Conservation (phyloP, 139 green algal genomes). For the Coelastrella sp. region DNA sequence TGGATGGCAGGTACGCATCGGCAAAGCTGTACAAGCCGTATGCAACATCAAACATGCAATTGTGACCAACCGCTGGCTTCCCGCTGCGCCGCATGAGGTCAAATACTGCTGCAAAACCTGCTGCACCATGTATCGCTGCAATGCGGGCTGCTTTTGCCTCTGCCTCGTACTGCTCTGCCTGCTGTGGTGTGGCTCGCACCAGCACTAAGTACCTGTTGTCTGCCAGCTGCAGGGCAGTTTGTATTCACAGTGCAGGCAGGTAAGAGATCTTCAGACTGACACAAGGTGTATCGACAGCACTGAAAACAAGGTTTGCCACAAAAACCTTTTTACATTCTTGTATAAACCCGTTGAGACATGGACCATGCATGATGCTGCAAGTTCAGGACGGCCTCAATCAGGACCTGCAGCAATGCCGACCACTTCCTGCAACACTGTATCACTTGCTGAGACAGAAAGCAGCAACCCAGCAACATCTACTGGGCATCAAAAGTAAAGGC, state of each 20-base stretch:
- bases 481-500: not conserved
- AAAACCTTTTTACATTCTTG: too few relatives aligned
- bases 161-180: slow-evolving; percentile 19
- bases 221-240: not conserved
- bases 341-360: too few relatives aligned
- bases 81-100: slow-evolving; percentile 32
- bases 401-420: not conserved
- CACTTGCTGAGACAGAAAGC: too few relatives aligned
- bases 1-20: slow-evolving; percentile 24
- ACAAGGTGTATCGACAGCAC: too few relatives aligned
- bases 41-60: slow-evolving; percentile 46
- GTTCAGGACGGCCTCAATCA: too few relatives aligned
- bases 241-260: not conserved
- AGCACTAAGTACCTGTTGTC: slow-evolving; percentile 21
- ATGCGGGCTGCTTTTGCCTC: slow-evolving; percentile 4
- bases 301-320: too few relatives aligned
- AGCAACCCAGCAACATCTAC: not conserved
- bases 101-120: slow-evolving; percentile 50
- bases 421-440: too few relatives aligned
- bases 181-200: slow-evolving; percentile 21
- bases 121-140: slow-evolving; percentile 13
- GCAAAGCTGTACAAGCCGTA: slow-evolving; percentile 47
- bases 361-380: too few relatives aligned
- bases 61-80: slow-evolving; percentile 42
- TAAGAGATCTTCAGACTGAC: too few relatives aligned